Conservation (phyloP, 164 flowering plant species). For the Stephania yunnanensis region DNA sequence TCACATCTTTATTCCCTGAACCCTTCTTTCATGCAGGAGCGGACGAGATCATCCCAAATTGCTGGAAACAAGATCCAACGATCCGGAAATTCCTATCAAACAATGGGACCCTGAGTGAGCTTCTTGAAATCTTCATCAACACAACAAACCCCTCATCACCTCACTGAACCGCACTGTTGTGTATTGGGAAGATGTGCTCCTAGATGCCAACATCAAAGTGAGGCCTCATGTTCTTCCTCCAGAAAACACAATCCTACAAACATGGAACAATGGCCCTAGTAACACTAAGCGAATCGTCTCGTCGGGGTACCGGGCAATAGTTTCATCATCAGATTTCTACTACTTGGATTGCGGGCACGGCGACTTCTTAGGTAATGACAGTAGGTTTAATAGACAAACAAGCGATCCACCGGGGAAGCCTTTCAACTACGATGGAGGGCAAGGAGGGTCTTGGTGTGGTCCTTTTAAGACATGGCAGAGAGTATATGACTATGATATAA, state of each 20-base stretch:
- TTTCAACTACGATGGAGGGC: slow-evolving; percentile 25
- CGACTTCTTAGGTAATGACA: slow-evolving; percentile 61
- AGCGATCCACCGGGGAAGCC: slow-evolving; percentile 13
- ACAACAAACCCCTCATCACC: slow-evolving; percentile 55
- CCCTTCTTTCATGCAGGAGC: slow-evolving; percentile 73
- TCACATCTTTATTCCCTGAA: slow-evolving; percentile 63
- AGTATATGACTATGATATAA: slow-evolving; percentile 76
- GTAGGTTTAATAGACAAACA: slow-evolving; percentile 38
- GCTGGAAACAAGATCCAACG: slow-evolving; percentile 74
- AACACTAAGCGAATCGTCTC: slow-evolving; percentile 63
- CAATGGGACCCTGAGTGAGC: slow-evolving; percentile 58
- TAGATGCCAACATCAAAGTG: slow-evolving; percentile 45
- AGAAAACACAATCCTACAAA: slow-evolving; percentile 55
- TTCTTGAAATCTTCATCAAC: slow-evolving; percentile 63
- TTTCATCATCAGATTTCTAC: slow-evolving; percentile 74
- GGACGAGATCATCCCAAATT: slow-evolving; percentile 72
- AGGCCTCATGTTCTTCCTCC: slow-evolving; percentile 38
- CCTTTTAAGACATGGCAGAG: slow-evolving; percentile 94
- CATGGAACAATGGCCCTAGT: slow-evolving; percentile 81
- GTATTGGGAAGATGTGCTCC: slow-evolving; percentile 84
- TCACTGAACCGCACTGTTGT: slow-evolving; percentile 62
- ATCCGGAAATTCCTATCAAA: slow-evolving; percentile 44
- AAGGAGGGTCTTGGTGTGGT: slow-evolving; percentile 93
- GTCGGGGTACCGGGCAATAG: slow-evolving; percentile 74
- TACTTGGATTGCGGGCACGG: slow-evolving; percentile 97